Evolutionary conservation across 306 rosid genomes (phyloP).

Genomic region (Cucumis melo): DNA sequence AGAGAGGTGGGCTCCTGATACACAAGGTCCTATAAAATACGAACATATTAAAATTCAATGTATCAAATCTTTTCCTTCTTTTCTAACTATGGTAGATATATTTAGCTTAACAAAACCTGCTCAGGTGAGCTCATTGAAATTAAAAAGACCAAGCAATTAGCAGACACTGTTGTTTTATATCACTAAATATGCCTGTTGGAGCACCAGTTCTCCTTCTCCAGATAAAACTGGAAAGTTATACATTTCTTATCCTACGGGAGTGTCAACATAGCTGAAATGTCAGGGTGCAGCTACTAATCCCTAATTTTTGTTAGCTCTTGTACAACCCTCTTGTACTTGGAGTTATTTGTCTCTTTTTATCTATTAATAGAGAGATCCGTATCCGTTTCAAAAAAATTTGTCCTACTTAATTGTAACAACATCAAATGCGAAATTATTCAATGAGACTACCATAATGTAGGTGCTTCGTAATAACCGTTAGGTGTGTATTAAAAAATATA

Average conservation of each 20-base stretch:
- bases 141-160: not conserved
- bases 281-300: too few relatives aligned
- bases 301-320: too few relatives aligned
- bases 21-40: constrained; percentile 30
- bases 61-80: not conserved
- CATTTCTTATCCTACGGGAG: not conserved
- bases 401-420: not conserved
- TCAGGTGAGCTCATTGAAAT: not conserved
- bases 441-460: not conserved
- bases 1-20: constrained; percentile 70
- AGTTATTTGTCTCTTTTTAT: too few relatives aligned
- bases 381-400: too few relatives aligned
- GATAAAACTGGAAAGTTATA: not conserved
- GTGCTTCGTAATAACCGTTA: not conserved
- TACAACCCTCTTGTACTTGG: too few relatives aligned
- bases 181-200: not conserved
- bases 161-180: not conserved
- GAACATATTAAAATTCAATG: not conserved
- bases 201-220: not conserved
- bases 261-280: too few relatives aligned
- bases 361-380: too few relatives aligned
- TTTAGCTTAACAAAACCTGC: not conserved
- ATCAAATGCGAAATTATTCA: not conserved
- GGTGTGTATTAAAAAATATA: not conserved
- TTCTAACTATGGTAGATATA: not conserved